Percentiles rank a stretch among this genome's conserved stretches.
Evolutionary conservation across 1,284 basidiomycete genomes (phyloP).

Genomic region (Boletus mariae): DNA sequence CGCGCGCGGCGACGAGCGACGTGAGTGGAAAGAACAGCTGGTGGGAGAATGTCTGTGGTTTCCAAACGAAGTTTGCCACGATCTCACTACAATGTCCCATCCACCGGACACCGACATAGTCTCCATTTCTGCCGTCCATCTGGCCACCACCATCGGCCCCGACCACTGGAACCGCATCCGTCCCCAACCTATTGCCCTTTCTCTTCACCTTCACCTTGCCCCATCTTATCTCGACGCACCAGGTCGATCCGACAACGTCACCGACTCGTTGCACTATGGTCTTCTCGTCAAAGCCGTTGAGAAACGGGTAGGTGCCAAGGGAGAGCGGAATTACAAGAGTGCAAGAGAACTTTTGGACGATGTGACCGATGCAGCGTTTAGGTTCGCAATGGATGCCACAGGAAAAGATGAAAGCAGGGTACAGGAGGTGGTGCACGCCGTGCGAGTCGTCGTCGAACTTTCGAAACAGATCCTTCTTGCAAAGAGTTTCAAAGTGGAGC

Average conservation of each 20-base stretch:
- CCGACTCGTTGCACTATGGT: slow-evolving; percentile 49
- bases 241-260: slow-evolving; percentile 42
- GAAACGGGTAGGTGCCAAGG: slow-evolving; percentile 23
- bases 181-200: slow-evolving; percentile 39
- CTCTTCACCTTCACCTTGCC: slow-evolving; percentile 40
- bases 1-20: no score
- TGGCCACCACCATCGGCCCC: slow-evolving; percentile 39
- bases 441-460: slow-evolving; percentile 37
- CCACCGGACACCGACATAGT: slow-evolving; percentile 35
- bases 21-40: no score
- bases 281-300: slow-evolving; percentile 42
- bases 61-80: no score
- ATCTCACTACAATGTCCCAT: not conserved
- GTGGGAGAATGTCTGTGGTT: no score
- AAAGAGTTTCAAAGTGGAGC: slow-evolving; percentile 18
- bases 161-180: slow-evolving; percentile 49
- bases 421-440: slow-evolving; percentile 21
- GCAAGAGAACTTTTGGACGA: slow-evolving; percentile 33
- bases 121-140: slow-evolving; percentile 39
- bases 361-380: slow-evolving; percentile 35
- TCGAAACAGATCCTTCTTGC: slow-evolving; percentile 46
- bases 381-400: slow-evolving; percentile 12
- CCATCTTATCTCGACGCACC: slow-evolving; percentile 37
- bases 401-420: slow-evolving; percentile 14
- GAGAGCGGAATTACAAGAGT: slow-evolving; percentile 15